phyloP scores from a whole-genome alignment of 371 early-diverging fungal genomes.

The Actinomortierella ambigua region DNA sequence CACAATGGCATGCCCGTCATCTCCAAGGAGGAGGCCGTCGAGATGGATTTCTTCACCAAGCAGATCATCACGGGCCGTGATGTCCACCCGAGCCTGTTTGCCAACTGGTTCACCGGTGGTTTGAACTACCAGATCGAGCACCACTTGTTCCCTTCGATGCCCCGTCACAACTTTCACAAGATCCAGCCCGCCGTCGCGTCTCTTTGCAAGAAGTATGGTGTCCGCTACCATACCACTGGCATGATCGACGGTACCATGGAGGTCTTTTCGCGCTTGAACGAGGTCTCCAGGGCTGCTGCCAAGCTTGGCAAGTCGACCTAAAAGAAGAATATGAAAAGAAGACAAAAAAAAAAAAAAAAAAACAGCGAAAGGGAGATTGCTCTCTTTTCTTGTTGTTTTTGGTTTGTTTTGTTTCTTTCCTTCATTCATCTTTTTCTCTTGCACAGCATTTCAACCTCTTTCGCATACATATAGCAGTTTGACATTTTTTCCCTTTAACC shows the following conservation, averaged over 20 bases:
- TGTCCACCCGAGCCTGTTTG: conserved; percentile 62
- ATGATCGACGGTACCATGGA: conserved; percentile 76
- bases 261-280: conserved; percentile 68
- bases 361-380: background rate
- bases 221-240: conserved; percentile 74
- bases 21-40: conserved; percentile 67
- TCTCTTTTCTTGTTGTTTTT: background rate
- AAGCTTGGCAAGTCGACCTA: conserved; percentile 49
- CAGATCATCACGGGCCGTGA: conserved; percentile 85
- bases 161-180: conserved; percentile 74
- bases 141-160: conserved; percentile 84
- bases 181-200: conserved; percentile 68
- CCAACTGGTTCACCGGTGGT: conserved; percentile 87
- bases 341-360: conserved; percentile 1
- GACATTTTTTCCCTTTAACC: no score
- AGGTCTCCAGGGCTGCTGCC: conserved; percentile 62
- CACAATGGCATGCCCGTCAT: conserved; percentile 91
- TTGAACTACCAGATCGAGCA: conserved; percentile 87
- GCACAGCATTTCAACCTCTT: no score
- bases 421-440: no score
- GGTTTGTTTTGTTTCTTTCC: no score
- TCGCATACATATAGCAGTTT: no score
- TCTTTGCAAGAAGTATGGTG: conserved; percentile 74
- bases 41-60: conserved; percentile 80
- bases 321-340: conserved; percentile 1